phyloP scores from a whole-genome alignment of 2,329 filamentous ascomycete genomes.

The Neonectria sp. region DNA sequence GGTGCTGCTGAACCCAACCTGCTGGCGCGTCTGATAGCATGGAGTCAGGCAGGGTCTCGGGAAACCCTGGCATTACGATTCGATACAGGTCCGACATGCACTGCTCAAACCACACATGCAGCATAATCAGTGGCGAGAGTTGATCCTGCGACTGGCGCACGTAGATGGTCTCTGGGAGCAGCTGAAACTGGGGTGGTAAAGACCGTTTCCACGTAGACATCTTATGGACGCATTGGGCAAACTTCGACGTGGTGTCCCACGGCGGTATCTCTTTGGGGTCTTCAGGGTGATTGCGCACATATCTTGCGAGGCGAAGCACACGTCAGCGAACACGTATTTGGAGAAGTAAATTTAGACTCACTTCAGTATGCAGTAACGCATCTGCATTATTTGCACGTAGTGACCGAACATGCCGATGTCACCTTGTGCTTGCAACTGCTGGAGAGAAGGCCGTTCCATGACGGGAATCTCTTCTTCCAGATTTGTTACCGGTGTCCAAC shows the following conservation, averaged over 20 bases:
- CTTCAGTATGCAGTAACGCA: conserved; percentile 20
- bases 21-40: conserved; percentile 9
- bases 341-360: not conserved
- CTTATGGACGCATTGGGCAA: conserved; percentile 18
- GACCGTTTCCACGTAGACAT: conserved; percentile 17
- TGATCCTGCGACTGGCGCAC: conserved; percentile 14
- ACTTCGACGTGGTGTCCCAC: conserved; percentile 8
- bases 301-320: not conserved
- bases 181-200: conserved; percentile 13
- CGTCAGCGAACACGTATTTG: not conserved
- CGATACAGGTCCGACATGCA: conserved; percentile 24
- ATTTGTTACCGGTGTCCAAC: conserved; percentile 11
- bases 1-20: conserved; percentile 14
- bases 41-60: conserved; percentile 13
- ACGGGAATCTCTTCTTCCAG: conserved; percentile 6
- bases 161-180: conserved; percentile 18
- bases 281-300: conserved; percentile 21
- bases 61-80: conserved; percentile 18
- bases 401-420: conserved; percentile 20
- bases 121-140: conserved; percentile 17
- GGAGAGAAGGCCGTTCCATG: not conserved
- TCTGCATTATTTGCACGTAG: conserved; percentile 24
- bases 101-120: conserved; percentile 23
- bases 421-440: not conserved
- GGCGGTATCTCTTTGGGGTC: not conserved